Conservation (phyloP, 2,329 filamentous ascomycete genomes). For the Colletotrichum spinosum region DNA sequence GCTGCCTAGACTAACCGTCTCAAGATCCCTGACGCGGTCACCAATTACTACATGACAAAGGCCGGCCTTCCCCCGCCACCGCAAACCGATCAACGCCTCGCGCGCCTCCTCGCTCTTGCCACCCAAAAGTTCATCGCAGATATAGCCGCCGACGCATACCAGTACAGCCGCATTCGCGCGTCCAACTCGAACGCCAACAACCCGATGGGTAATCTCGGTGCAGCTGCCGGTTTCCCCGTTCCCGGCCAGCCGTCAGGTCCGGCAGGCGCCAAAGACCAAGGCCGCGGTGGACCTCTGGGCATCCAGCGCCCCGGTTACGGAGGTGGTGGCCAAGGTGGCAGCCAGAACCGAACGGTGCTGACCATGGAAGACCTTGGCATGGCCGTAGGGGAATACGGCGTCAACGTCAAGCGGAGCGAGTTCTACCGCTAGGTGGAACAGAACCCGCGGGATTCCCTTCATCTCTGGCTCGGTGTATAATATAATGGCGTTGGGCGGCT, state of each 20-base stretch:
- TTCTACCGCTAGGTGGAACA: constrained; percentile 78
- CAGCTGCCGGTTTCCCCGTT: constrained; percentile 75
- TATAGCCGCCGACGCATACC: constrained; percentile 96
- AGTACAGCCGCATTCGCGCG: constrained; percentile 96
- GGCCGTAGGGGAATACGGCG: constrained; percentile 97
- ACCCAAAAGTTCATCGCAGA: constrained; percentile 99
- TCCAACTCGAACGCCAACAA: constrained; percentile 90
- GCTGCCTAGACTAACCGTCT: constrained; percentile 3
- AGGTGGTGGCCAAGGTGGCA: constrained; percentile 88
- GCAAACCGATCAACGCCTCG: constrained; percentile 89
- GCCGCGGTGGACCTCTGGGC: constrained; percentile 71
- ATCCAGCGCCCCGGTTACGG: constrained; percentile 84
- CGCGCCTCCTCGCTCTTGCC: constrained; percentile 93
- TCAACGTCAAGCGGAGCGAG: constrained; percentile 97
- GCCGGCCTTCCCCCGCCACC: constrained; percentile 94
- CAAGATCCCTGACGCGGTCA: constrained; percentile 96
- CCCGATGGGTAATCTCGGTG: constrained; percentile 87
- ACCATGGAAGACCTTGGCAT: constrained; percentile 99
- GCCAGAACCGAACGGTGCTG: constrained; percentile 90
- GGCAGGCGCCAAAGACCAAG: constrained; percentile 68
- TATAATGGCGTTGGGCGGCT: constrained; percentile 29
- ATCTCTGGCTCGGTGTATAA: constrained; percentile 17
- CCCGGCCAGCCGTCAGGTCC: constrained; percentile 70
- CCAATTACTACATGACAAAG: constrained; percentile 96
- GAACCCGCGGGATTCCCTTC: constrained; percentile 6